phyloP scores from a whole-genome alignment of 164 flowering plant genomes.

The Vitis vinifera region ASM3070453v1 NC_081817.1:1180001-1180500 shows the following conservation, averaged over 20 bases:
- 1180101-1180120: slow-evolving; percentile 65
- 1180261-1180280: slow-evolving; percentile 75
- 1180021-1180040: slow-evolving; percentile 51
- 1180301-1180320: slow-evolving; percentile 60
- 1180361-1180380: slow-evolving; percentile 76
- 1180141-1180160: slow-evolving; percentile 91
- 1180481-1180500: too few species aligned
- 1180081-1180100: slow-evolving; percentile 36
- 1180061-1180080: slow-evolving; percentile 15
- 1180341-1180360: slow-evolving; percentile 73
- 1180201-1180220: slow-evolving; percentile 89
- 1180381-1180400: not conserved
- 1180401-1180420: too few species aligned
- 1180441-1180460: too few species aligned
- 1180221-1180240: slow-evolving; percentile 89
- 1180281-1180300: slow-evolving; percentile 60
- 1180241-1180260: slow-evolving; percentile 87
- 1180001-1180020: slow-evolving; percentile 50
- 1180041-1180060: slow-evolving; percentile 11
- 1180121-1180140: slow-evolving; percentile 88
- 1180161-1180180: slow-evolving; percentile 84
- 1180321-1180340: slow-evolving; percentile 84
- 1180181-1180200: slow-evolving; percentile 90
- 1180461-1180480: too few species aligned
- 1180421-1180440: too few species aligned